A percentile compares a stretch with the other conserved stretches of the same genome.
These are phyloP conservation scores for Pseudocercospora eumusae DNA, from an alignment of 2,329 filamentous ascomycete genomes.

Conservation along the genomic window DNA sequence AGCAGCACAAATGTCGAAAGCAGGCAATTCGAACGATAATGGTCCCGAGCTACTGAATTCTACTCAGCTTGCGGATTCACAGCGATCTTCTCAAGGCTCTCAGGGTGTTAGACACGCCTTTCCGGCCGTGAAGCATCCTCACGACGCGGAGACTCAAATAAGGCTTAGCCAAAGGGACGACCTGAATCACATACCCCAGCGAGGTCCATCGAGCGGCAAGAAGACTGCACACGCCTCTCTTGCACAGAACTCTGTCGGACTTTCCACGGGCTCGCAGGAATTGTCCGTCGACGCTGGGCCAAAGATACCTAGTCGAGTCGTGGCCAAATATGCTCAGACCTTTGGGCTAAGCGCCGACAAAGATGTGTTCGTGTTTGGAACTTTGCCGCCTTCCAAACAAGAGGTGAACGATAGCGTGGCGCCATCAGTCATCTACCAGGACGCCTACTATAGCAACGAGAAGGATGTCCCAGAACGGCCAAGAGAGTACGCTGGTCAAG, in stretches of 20 bases:
- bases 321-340: constrained; percentile 29
- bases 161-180: constrained; percentile 67
- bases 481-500: constrained; percentile 83
- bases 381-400: constrained; percentile 46
- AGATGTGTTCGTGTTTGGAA: constrained; percentile 41
- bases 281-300: neutral
- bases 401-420: constrained; percentile 60
- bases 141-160: constrained; percentile 62
- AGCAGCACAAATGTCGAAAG: constrained; percentile 18
- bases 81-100: constrained; percentile 39
- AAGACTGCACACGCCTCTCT: constrained; percentile 9
- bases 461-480: constrained; percentile 74
- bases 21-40: neutral
- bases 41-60: constrained; percentile 9
- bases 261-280: neutral
- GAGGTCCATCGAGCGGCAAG: constrained; percentile 17
- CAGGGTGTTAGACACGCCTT: constrained; percentile 61
- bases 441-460: constrained; percentile 82
- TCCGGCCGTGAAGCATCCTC: constrained; percentile 74
- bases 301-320: neutral
- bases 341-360: constrained; percentile 27
- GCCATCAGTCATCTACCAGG: constrained; percentile 75
- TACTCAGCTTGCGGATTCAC: constrained; percentile 32
- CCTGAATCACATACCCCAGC: constrained; percentile 21
- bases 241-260: neutral